Evolutionary conservation across 108 stramenopile species (phyloP).

Genomic region (Fragilaria crotonensis): DNA sequence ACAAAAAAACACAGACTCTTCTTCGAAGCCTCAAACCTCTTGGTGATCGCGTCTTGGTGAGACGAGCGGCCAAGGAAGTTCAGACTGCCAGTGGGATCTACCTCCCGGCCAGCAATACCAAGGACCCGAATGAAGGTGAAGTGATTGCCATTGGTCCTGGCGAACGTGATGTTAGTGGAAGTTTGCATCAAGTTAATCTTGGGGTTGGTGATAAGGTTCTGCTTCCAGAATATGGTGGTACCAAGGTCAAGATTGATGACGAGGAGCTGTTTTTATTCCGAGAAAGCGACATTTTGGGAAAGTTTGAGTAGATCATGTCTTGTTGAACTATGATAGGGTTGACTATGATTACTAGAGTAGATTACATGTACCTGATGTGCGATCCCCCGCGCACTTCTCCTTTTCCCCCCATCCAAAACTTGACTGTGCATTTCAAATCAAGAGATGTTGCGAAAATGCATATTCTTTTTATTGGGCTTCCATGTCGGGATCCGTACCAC

Average conservation of each 20-base stretch:
- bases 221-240: slow-evolving; percentile 96
- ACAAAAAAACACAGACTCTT: no score
- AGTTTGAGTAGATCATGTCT: slow-evolving; percentile 90
- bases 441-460: no score
- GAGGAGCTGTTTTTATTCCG: slow-evolving; percentile 90
- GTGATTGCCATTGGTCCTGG: slow-evolving; percentile 97
- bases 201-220: slow-evolving; percentile 84
- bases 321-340: no score
- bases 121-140: slow-evolving; percentile 92
- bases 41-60: slow-evolving; percentile 94
- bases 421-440: no score
- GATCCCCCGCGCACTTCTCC: no score
- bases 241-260: slow-evolving; percentile 81
- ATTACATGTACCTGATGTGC: no score
- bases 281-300: slow-evolving; percentile 96
- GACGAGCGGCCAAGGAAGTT: slow-evolving; percentile 76
- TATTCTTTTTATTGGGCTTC: no score
- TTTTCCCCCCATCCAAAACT: no score
- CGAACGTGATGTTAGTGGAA: slow-evolving; percentile 66
- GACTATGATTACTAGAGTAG: no score
- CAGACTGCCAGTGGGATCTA: slow-evolving; percentile 91
- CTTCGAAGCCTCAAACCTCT: slow-evolving; percentile 84
- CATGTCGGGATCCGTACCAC: no score
- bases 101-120: slow-evolving; percentile 86
- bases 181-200: slow-evolving; percentile 55